These are phyloP conservation scores for Parachaetomium inaequale DNA, from an alignment of 495 filamentous ascomycete genomes.

Conservation along the genomic window DNA sequence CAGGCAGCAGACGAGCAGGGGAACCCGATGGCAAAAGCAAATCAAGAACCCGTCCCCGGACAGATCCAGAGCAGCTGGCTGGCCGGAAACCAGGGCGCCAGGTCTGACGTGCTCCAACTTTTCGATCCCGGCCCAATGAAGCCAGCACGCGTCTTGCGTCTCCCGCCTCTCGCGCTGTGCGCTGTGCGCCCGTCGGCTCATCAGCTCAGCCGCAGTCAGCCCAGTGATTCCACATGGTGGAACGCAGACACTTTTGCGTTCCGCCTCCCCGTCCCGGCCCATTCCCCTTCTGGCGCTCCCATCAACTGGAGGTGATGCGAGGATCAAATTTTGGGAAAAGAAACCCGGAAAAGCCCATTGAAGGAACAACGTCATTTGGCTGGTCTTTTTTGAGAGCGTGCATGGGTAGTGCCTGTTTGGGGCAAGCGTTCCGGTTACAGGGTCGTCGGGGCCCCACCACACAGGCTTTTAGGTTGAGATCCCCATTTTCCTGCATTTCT, in stretches of 20 bases:
- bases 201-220: conserved; percentile 1
- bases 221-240: neutral
- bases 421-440: neutral
- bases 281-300: neutral
- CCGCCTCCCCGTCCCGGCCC: too few relatives aligned
- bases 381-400: neutral
- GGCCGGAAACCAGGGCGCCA: neutral
- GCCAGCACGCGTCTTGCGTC: neutral
- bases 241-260: neutral
- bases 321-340: neutral
- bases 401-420: neutral
- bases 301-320: neutral
- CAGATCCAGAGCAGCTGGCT: neutral
- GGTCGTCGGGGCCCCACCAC: neutral
- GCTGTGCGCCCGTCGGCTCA: conserved; percentile 4
- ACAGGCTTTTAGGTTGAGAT: neutral
- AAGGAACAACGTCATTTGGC: conserved; percentile 2
- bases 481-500: neutral
- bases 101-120: conserved; percentile 4
- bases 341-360: neutral
- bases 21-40: conserved; percentile 11
- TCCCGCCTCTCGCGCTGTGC: neutral
- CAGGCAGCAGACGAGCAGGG: neutral
- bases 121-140: neutral
- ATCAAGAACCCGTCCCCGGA: conserved; percentile 3